Base-by-base conservation (phyloP, 345 rosid genomes). In the Nasturtium officinale region DNA sequence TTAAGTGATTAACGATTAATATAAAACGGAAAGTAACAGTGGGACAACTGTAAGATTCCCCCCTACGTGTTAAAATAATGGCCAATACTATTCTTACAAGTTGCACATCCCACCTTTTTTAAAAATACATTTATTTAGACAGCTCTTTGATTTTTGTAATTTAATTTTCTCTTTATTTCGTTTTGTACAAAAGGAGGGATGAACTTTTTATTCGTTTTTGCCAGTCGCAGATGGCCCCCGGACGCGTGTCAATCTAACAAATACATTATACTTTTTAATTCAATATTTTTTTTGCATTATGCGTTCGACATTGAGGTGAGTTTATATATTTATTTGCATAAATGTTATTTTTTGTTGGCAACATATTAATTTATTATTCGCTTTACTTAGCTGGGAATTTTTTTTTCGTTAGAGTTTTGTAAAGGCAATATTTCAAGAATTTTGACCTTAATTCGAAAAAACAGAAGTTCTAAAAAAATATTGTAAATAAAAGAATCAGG, bases 21-120 rank as follows among this genome's bases (percentile, higher is more conserved):
- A 17, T 45, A 35, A 69, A 69, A 76, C 54, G 23, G 59, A 69
- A 54, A 69, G 58, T 52, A 48, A 54, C 52, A 69, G 65, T 69
- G 71, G 71, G 69, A 76, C 79, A 76, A 76, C 79, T 54, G 79
- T 76, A 69, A 76, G 71, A 76, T 76, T 63, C 25, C 79, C 20
- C 20, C 54, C 45, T 62, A 55, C 75, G 66, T 62, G 75, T 62
- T 76, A 76, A 62, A 76, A 54, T 76, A 76, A 54, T 76, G 5
- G 20, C 75, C 54, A 76, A 69, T 69, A 62, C 21, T 32, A 5
- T 35, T 69, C 59, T 67, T 76, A 76, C 74, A 68, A 75, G 64
- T 61, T 68, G 58, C 74, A 42, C 17, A 43, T 43, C 64, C 51
- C 40, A 68, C 74, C 53, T 10, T 67, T 52, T 17, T 54, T 7